These are phyloP conservation scores for Hippophae tibetana DNA, from an alignment of 306 rosid genomes.

Conservation along the genomic window DNA sequence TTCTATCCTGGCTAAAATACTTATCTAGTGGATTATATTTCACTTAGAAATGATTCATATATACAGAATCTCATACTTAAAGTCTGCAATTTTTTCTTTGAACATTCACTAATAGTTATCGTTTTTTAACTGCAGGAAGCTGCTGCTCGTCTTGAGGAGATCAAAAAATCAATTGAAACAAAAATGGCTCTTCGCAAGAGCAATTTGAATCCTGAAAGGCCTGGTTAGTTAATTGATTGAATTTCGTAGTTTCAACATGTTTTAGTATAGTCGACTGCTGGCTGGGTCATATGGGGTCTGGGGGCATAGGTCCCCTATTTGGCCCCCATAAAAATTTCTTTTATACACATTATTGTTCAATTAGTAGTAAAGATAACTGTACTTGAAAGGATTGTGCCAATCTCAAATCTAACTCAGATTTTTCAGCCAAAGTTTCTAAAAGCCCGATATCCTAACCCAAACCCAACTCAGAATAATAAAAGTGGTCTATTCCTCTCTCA, in stretches of 20 bases:
- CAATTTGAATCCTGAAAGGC: slow-evolving; percentile 95
- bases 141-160: slow-evolving; percentile 81
- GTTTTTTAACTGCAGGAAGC: slow-evolving; percentile 50
- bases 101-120: neutral
- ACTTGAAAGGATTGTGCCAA: too few species aligned
- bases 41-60: neutral
- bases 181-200: slow-evolving; percentile 76
- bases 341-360: too few species aligned
- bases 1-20: neutral
- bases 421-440: too few species aligned
- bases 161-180: slow-evolving; percentile 76
- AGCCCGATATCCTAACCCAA: too few species aligned
- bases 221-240: slow-evolving; percentile 48
- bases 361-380: too few species aligned
- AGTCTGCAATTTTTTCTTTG: too few species aligned
- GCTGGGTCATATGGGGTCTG: neutral
- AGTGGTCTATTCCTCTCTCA: too few species aligned
- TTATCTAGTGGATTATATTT: neutral
- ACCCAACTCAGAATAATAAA: too few species aligned
- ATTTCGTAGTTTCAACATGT: slow-evolving; percentile 3
- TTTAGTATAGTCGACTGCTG: slow-evolving; percentile 1
- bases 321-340: too few species aligned
- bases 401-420: too few species aligned
- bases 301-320: too few species aligned
- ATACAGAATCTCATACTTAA: too few species aligned